Base-by-base conservation (phyloP, 345 rosid genomes). In the Raphanus sativus region DNA sequence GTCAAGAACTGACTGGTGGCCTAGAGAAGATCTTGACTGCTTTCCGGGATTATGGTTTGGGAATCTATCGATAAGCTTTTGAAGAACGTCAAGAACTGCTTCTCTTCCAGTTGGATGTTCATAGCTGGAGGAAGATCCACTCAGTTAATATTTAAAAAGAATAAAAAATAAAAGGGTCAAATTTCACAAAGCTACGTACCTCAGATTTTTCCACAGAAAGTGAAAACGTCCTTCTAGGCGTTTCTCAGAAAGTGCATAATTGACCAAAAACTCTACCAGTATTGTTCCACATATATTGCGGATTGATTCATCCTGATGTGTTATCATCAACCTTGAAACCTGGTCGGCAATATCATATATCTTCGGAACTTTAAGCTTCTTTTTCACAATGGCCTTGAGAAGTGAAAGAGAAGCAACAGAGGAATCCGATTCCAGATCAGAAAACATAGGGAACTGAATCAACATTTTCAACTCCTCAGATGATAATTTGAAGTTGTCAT, bases 71-170 rank as follows among this genome's bases (percentile, higher is more conserved):
- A 89, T 81, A 15, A 93, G 82, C 11, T 83, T 84, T 62, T 81
- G 86, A 26, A 93, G 90, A 88, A 86, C 84, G 75, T 89, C 92
- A 71, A 93, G 92, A 29, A 88, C 97, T 60, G 93, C 87, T 80
- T 86, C 82, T 84, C 97, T 89, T 75, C 98, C 98, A 80, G 86
- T 77, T 75, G 91, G 58, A 88, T 88, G 86, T 78, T 85, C 86
- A 62, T 87, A 93, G 73, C 98, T 92, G 42, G 45, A 68, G 83
- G 73, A 84, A 64, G 62, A 69, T 17, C 73, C 15, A 50, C 0
- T 5, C 55, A 67, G 52, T 55, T 2, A 34, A 6, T 24, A 63
- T 32, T 50, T 2, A 2, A 52, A 68, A 62, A 32, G 34, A 45
- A 52, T 6, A 6, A 66, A 65, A 62, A 62, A n/a, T 4, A 50